Evolutionary conservation across 2,329 filamentous ascomycete genomes (phyloP).

Genomic region (Paradendryphiella salina): DNA sequence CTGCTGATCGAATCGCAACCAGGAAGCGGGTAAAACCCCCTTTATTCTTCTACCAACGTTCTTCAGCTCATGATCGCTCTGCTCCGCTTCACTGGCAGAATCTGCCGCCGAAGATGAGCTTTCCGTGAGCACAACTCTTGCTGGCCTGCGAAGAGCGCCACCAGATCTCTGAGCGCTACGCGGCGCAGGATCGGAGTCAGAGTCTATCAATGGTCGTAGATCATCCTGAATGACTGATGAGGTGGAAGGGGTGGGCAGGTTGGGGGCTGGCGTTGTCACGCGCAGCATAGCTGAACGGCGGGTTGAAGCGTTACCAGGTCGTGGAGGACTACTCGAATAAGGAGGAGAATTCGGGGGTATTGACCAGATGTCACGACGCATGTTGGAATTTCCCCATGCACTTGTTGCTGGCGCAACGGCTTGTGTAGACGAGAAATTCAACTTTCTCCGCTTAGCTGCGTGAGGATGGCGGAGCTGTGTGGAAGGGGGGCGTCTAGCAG

Average conservation of each 20-base stretch:
- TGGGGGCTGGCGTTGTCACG: conserved; percentile 14
- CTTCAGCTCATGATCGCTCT: conserved; percentile 38
- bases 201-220: conserved; percentile 14
- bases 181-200: conserved; percentile 29
- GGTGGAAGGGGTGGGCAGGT: conserved; percentile 39
- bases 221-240: conserved; percentile 36
- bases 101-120: conserved; percentile 25
- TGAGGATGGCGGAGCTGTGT: conserved; percentile 21
- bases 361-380: conserved; percentile 38
- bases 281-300: conserved; percentile 7
- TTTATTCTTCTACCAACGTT: conserved; percentile 50
- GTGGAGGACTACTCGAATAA: conserved; percentile 38
- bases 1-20: conserved; percentile 53
- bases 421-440: conserved; percentile 22
- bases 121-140: conserved; percentile 26
- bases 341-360: conserved; percentile 53
- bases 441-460: conserved; percentile 28
- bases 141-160: conserved; percentile 15
- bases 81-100: conserved; percentile 36
- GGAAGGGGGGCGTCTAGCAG: conserved; percentile 12
- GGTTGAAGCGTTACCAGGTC: conserved; percentile 10
- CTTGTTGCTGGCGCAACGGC: conserved; percentile 9
- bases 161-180: conserved; percentile 18
- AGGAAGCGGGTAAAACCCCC: conserved; percentile 56
- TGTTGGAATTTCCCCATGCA: conserved; percentile 8